Evolutionary conservation across 176 grass and related monocot species (phyloP).

Genomic region (Guadua angustifolia): DNA sequence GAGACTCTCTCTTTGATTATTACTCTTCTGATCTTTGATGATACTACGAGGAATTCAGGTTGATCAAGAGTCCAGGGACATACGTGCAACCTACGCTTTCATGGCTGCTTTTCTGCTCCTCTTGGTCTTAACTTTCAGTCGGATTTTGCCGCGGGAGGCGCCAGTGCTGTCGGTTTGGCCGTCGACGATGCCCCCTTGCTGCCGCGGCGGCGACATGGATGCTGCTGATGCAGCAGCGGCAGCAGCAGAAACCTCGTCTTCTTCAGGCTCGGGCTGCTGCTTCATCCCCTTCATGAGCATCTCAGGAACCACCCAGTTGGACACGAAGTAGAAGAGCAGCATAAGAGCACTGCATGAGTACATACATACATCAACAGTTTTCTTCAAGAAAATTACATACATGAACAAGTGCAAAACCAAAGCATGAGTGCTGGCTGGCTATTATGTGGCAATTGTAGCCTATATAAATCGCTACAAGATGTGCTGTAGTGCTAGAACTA

Average conservation of each 20-base stretch:
- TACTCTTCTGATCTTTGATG: background rate
- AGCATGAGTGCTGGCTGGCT: background rate
- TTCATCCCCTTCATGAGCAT: slow-evolving; percentile 43
- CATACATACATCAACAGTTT: background rate
- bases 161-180: background rate
- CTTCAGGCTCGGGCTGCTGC: slow-evolving; percentile 3
- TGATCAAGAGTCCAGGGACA: background rate
- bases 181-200: background rate
- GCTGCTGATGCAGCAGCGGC: background rate
- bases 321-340: slow-evolving; percentile 55
- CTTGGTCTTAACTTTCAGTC: slow-evolving; percentile 34
- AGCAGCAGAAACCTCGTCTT: background rate
- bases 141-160: slow-evolving; percentile 15
- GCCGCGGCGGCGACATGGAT: slow-evolving; percentile 16
- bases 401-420: no score
- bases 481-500: background rate
- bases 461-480: background rate
- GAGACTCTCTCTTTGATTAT: background rate
- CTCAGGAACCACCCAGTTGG: slow-evolving; percentile 60
- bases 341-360: slow-evolving; percentile 36
- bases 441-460: background rate
- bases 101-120: slow-evolving; percentile 38
- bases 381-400: background rate
- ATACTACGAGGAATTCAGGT: background rate
- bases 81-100: background rate